A percentile compares a stretch with the other conserved stretches of the same genome.
Conservation (phyloP, 495 filamentous ascomycete genomes). For the Cercophora samala region DNA sequence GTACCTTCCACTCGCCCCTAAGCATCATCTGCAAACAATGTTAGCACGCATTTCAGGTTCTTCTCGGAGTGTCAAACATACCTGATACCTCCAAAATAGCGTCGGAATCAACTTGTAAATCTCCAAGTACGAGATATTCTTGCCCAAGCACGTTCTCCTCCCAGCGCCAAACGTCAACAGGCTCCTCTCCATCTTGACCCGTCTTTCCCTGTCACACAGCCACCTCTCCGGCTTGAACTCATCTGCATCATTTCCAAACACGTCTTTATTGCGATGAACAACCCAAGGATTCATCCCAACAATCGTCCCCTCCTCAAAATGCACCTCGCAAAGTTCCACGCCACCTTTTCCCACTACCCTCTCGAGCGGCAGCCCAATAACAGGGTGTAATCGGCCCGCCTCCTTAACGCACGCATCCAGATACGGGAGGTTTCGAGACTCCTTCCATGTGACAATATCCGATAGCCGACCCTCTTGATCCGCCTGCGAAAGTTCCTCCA, state of each 20-base stretch:
- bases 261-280: constrained; percentile 34
- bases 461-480: constrained; percentile 25
- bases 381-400: constrained; percentile 45
- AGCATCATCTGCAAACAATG: constrained; percentile 10
- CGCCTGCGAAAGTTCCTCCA: constrained; percentile 50
- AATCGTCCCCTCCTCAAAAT: constrained; percentile 46
- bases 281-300: constrained; percentile 45
- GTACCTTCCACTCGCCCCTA: constrained; percentile 14
- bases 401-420: constrained; percentile 54
- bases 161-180: constrained; percentile 34
- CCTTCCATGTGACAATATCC: constrained; percentile 36
- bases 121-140: constrained; percentile 40
- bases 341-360: constrained; percentile 48
- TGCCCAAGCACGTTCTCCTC: constrained; percentile 38
- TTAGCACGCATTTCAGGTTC: not conserved
- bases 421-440: constrained; percentile 43
- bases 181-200: constrained; percentile 36
- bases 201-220: constrained; percentile 37
- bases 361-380: constrained; percentile 30
- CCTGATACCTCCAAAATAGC: constrained; percentile 16
- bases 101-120: constrained; percentile 44
- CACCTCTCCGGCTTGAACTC: constrained; percentile 53
- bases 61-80: not conserved
- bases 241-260: constrained; percentile 41
- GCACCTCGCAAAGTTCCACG: constrained; percentile 41